phyloP scores from a whole-genome alignment of 306 rosid genomes.

The Herpetospermum pedunculosum region DNA sequence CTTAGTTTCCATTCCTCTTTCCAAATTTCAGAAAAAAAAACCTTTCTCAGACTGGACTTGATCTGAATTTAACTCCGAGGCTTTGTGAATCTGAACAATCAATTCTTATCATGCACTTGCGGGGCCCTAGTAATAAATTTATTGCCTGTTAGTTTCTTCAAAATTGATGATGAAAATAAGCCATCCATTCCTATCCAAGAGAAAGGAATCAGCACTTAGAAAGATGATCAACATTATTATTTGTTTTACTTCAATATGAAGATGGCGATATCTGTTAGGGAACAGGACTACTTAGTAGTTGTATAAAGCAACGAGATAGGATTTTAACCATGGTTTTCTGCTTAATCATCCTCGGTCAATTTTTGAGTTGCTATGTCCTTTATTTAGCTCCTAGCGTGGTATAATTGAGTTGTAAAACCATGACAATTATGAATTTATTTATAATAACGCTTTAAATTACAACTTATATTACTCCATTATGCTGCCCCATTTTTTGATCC shows the following conservation, averaged over 20 bases:
- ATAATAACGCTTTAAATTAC: not conserved
- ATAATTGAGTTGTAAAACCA: not conserved
- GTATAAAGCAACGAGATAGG: too few species aligned
- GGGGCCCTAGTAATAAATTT: too few species aligned
- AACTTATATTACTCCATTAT: not conserved
- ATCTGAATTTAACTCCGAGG: not conserved
- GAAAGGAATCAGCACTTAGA: too few species aligned
- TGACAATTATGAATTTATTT: not conserved
- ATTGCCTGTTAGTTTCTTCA: too few species aligned
- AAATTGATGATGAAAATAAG: too few species aligned
- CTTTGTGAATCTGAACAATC: not conserved
- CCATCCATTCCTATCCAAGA: too few species aligned
- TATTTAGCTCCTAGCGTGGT: not conserved
- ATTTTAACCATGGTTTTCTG: not conserved
- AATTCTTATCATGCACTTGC: too few species aligned
- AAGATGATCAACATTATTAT: too few species aligned
- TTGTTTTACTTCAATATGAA: too few species aligned
- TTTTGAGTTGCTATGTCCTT: not conserved
- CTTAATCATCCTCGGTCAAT: not conserved
- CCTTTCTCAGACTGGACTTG: not conserved
- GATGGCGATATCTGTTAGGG: too few species aligned
- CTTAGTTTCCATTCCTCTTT: not conserved
- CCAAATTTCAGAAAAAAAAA: not conserved
- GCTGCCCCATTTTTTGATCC: not conserved
- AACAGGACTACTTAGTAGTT: too few species aligned